Conservation (phyloP, 257 asterid genomes). For the Capsicum pubescens region DNA sequence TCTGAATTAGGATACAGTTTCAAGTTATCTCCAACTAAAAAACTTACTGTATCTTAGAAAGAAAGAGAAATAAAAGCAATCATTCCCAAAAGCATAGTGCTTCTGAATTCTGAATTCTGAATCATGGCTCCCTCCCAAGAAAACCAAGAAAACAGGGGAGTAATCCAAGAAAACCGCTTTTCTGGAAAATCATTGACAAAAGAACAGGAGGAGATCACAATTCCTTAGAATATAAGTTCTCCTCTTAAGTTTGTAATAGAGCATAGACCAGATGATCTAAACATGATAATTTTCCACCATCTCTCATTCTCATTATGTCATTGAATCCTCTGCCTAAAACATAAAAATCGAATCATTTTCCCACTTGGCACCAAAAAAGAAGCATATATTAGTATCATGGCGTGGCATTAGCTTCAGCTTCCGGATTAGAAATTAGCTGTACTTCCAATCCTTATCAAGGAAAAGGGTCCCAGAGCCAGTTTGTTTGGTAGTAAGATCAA, state of each 20-base stretch:
- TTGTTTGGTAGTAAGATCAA: constrained; percentile 1
- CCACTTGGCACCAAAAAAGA: constrained; percentile 37
- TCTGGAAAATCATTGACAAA: no score
- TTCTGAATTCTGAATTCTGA: no score
- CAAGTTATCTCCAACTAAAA: no score
- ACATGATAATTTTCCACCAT: constrained; percentile 50
- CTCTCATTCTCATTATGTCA: constrained; percentile 44
- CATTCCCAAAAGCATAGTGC: no score
- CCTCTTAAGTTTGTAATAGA: constrained; percentile 54
- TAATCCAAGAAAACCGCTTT: no score
- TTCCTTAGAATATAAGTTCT: constrained; percentile 33
- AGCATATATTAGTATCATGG: neutral
- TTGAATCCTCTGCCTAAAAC: constrained; percentile 45
- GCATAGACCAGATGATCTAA: neutral
- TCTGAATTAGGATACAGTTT: no score
- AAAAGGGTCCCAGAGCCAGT: neutral
- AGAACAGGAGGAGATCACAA: neutral
- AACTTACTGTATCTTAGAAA: no score
- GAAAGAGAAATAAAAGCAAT: no score
- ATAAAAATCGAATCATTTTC: constrained; percentile 39
- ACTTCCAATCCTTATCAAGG: neutral
- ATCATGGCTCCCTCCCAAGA: no score
- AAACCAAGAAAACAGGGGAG: no score
- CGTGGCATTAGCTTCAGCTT: constrained; percentile 1
- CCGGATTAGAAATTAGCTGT: neutral